Percentiles rank a stretch among this genome's conserved stretches.
Evolutionary conservation across 768 basidiomycete species (phyloP).

Genomic region (Mycena capillaripes): DNA sequence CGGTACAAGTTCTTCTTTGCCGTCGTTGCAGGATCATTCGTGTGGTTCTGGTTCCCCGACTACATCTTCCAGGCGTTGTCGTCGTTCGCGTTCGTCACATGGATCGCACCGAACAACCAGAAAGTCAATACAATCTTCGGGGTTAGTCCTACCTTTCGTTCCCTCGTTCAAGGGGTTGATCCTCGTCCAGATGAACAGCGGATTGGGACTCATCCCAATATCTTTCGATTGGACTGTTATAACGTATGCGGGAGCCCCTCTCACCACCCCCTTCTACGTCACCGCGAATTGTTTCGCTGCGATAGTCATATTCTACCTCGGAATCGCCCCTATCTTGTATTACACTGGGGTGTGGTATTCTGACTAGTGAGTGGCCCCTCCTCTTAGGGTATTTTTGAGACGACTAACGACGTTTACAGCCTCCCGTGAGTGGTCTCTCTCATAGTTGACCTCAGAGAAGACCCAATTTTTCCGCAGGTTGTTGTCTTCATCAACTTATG

Average conservation of each 20-base stretch:
- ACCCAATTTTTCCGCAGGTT: too few relatives aligned
- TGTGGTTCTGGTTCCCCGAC: conserved; percentile 28
- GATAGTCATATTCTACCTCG: conserved; percentile 16
- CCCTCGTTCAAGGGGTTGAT: not conserved
- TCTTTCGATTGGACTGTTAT: conserved; percentile 19
- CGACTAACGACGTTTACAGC: too few relatives aligned
- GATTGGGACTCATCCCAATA: conserved; percentile 10
- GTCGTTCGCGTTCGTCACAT: conserved; percentile 22
- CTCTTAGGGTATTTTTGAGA: too few relatives aligned
- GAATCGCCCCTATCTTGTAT: conserved; percentile 17
- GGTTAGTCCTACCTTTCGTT: not conserved
- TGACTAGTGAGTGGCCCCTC: conserved; percentile 9
- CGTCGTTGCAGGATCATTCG: conserved; percentile 9
- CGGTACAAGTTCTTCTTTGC: conserved; percentile 19
- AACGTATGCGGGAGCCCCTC: conserved; percentile 8
- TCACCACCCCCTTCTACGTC: conserved; percentile 20
- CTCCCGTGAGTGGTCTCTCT: too few relatives aligned
- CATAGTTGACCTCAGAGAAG: too few relatives aligned
- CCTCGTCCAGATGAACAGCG: conserved; percentile 12
- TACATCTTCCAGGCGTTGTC: conserved; percentile 24
- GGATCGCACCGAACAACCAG: conserved; percentile 17
- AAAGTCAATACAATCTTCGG: conserved; percentile 12
- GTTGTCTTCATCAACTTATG: conserved; percentile 17
- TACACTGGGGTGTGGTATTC: conserved; percentile 22
- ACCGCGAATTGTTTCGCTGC: conserved; percentile 21